Conservation (phyloP, 768 basidiomycete species). For the Boletus sensibilis region DNA sequence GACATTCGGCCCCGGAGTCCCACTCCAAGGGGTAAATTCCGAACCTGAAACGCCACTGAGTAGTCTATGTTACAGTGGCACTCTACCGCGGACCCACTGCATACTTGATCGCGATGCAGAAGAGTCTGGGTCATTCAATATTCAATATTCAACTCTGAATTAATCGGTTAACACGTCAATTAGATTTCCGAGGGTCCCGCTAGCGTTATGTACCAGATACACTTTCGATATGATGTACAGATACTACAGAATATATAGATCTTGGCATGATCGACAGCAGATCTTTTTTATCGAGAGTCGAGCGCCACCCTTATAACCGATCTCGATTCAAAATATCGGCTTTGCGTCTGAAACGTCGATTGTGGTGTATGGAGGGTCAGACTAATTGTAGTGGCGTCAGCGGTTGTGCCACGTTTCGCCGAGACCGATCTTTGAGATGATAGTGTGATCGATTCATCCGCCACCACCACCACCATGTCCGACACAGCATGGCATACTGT, state of each 20-base stretch:
- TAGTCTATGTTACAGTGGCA: too few relatives aligned
- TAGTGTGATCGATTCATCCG: not conserved
- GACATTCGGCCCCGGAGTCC: too few relatives aligned
- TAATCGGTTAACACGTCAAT: not conserved
- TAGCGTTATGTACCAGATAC: not conserved
- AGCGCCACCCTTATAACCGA: not conserved
- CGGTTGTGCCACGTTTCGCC: not conserved
- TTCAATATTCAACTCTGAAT: not conserved
- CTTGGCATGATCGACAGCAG: not conserved
- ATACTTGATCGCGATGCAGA: not conserved
- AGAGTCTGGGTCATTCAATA: not conserved
- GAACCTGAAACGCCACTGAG: not conserved
- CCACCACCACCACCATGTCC: slow-evolving; percentile 21
- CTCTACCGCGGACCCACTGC: not conserved
- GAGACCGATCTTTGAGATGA: not conserved
- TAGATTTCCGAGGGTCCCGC: not conserved
- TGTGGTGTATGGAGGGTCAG: not conserved
- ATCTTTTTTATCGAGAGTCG: not conserved
- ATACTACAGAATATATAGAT: not conserved
- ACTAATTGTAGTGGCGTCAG: too few relatives aligned
- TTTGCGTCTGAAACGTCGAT: not conserved
- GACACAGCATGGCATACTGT: slow-evolving; percentile 51
- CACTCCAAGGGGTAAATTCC: not conserved
- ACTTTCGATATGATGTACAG: not conserved
- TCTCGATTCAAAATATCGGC: not conserved